phyloP scores from a whole-genome alignment of 1,284 basidiomycete species.

The Phlebopus sp. region DNA sequence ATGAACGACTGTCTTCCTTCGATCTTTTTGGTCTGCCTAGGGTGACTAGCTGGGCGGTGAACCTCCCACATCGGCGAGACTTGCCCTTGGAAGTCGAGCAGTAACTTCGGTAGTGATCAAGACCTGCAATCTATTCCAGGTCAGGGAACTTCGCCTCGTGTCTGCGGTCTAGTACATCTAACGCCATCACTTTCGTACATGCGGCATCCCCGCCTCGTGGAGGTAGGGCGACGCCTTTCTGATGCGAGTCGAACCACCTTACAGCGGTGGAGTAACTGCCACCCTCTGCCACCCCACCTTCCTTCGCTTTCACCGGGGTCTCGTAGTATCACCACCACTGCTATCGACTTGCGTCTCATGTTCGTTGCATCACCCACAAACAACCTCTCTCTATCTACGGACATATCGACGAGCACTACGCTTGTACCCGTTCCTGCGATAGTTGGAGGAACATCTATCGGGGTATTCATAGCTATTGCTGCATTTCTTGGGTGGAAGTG shows the following conservation, averaged over 20 bases:
- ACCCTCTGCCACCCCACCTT: slow-evolving; percentile 5
- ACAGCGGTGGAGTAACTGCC: not conserved
- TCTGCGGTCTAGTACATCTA: not conserved
- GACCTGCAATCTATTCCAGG: too few species aligned
- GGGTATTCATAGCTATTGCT: slow-evolving; percentile 44
- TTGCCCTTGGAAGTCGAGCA: not conserved
- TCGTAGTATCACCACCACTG: too few species aligned
- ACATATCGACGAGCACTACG: not conserved
- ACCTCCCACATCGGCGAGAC: not conserved
- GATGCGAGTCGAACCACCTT: not conserved
- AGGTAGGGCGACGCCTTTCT: not conserved
- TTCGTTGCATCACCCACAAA: slow-evolving; percentile 5
- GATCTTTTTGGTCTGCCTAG: too few species aligned
- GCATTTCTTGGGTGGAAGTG: slow-evolving; percentile 46
- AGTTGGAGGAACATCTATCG: slow-evolving; percentile 48
- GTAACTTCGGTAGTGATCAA: not conserved
- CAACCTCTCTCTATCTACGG: slow-evolving; percentile 14
- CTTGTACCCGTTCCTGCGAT: slow-evolving; percentile 48
- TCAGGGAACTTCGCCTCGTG: not conserved
- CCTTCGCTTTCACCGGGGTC: too few species aligned
- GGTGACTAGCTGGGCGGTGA: not conserved
- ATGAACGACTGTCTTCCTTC: too few species aligned
- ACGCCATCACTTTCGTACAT: not conserved
- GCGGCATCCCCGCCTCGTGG: not conserved
- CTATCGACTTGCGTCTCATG: not conserved